Base-by-base conservation (phyloP, 108 stramenopile species). In the Discostella stelligeroides region DNA sequence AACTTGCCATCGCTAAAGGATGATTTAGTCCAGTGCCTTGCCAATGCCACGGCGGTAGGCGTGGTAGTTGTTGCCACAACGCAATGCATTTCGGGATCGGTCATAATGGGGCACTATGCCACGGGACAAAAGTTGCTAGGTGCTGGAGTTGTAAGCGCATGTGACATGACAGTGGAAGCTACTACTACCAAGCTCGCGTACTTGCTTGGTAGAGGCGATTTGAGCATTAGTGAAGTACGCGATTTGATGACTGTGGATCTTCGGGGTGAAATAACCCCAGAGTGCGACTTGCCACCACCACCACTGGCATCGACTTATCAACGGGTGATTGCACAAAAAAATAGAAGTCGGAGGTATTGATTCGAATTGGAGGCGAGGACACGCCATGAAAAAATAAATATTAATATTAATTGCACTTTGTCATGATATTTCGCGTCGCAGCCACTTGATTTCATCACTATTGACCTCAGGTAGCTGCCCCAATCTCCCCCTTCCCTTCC, bases 111-210 rank as follows among this genome's bases (percentile, higher is more conserved):
- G 12, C 88, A 92, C 48, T 99, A 98, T 64, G 96, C 95, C 3
- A 93, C 95, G 2, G 98, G 53, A 2, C 71, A 76, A 17, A 88
- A 84, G 2, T 71, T 99, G 55, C 50, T 84, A 40, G 68, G 73
- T 17, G 87, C 83, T 14, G 98, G 98, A 15, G 98, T 97, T 6
- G 86, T 98, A 12, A 81, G 84, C 4, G 96, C 92, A 14, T 75
- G 73, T 15, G 98, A 99, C 79, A 98, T 99, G 98, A 99, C 98
- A 10, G 45, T 93, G 28, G 98, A 99, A 81, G 98, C 97, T 1
- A 88, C 71, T 38, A 82, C 87, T 8, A 86, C 89, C 62, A 99
- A 99, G 81, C 66, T 95, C 46, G 87, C 89, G 18, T 99, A 97
- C 72, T 64, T 99, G 7, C 86, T 98, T 59, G 95, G 95, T 15